A percentile compares a stretch with the other conserved stretches of the same genome.
Evolutionary conservation across 768 basidiomycete species (phyloP).

Genomic region (Lactarius hatsudake): DNA sequence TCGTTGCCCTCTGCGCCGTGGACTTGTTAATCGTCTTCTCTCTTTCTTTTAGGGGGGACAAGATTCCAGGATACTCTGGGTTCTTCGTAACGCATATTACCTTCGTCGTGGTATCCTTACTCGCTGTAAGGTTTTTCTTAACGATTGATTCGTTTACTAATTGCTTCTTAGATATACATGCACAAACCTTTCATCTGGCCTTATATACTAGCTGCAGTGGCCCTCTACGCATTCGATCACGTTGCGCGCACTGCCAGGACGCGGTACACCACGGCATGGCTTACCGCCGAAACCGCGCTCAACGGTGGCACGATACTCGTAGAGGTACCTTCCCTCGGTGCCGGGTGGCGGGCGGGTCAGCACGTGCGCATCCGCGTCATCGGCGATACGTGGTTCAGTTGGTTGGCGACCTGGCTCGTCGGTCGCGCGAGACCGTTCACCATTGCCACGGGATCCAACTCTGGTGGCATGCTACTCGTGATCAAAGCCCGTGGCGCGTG

Average conservation of each 20-base stretch:
- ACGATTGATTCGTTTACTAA: background rate
- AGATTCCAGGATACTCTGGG: constrained; percentile 38
- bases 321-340: constrained; percentile 42
- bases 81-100: constrained; percentile 44
- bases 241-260: constrained; percentile 45
- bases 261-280: constrained; percentile 42
- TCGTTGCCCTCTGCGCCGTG: constrained; percentile 37
- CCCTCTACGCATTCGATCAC: constrained; percentile 46
- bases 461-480: constrained; percentile 47
- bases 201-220: constrained; percentile 42
- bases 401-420: constrained; percentile 28
- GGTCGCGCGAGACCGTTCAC: constrained; percentile 38
- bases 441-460: constrained; percentile 43
- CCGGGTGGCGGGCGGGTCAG: constrained; percentile 60
- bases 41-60: constrained; percentile 40
- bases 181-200: constrained; percentile 33
- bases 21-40: constrained; percentile 41
- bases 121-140: constrained; percentile 29
- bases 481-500: constrained; percentile 51
- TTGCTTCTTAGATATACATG: constrained; percentile 26
- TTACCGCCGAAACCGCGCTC: constrained; percentile 46
- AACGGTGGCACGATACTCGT: constrained; percentile 43
- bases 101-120: constrained; percentile 42
- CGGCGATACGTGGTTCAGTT: constrained; percentile 39
- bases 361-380: constrained; percentile 54